Conservation (phyloP, 164 flowering plant species). For the Chimonanthus praecox region DNA sequence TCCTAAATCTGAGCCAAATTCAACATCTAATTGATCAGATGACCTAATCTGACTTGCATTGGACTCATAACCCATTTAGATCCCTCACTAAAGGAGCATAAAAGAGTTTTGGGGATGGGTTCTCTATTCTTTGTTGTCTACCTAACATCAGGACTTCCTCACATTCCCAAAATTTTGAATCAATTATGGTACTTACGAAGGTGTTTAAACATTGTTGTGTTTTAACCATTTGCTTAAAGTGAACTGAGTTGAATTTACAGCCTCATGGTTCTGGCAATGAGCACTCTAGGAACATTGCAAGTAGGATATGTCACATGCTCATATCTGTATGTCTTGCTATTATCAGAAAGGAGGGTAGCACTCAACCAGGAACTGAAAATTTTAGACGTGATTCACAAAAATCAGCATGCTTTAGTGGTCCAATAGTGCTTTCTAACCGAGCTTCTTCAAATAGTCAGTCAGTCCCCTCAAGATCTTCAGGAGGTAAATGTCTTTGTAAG, state of each 20-base stretch:
- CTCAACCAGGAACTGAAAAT: slow-evolving; percentile 44
- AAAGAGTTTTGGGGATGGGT: no score
- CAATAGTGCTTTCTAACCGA: slow-evolving; percentile 84
- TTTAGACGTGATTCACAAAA: slow-evolving; percentile 39
- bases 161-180: no score
- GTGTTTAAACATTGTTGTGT: no score
- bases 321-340: neutral
- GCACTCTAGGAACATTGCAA: neutral
- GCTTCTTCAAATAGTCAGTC: slow-evolving; percentile 98
- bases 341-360: slow-evolving; percentile 60
- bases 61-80: no score
- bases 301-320: neutral
- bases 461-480: slow-evolving; percentile 94
- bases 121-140: no score
- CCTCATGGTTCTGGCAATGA: neutral
- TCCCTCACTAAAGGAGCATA: no score
- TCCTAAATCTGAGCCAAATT: no score
- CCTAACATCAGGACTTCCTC: no score
- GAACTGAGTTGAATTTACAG: neutral
- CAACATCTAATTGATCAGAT: no score
- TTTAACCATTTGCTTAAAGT: neutral
- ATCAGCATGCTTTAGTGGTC: slow-evolving; percentile 89
- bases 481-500: slow-evolving; percentile 39
- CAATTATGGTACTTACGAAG: no score
- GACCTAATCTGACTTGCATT: no score